Evolutionary conservation across 306 rosid genomes (phyloP).

Genomic region (Fragaria ananassa): DNA sequence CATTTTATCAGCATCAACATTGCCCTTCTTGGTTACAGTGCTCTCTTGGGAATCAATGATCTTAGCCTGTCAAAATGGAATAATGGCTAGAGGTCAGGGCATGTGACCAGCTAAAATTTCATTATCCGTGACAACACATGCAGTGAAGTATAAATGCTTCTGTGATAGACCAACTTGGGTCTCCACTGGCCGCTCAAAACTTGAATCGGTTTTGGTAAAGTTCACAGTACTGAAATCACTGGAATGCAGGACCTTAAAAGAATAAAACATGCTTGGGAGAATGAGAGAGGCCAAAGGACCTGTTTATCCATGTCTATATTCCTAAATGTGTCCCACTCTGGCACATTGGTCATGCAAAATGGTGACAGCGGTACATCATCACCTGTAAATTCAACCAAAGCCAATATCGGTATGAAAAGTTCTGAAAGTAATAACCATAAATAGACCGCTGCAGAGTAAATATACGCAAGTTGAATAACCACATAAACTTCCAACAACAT

Average conservation of each 20-base stretch:
- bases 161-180: not conserved
- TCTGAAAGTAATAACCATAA: slow-evolving; percentile 12
- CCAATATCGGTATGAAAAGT: slow-evolving; percentile 10
- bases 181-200: not conserved
- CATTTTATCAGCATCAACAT: slow-evolving; percentile 54
- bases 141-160: not conserved
- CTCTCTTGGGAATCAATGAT: slow-evolving; percentile 50
- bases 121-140: not conserved
- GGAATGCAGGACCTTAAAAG: not conserved
- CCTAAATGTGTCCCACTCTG: slow-evolving; percentile 89
- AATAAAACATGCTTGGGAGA: not conserved
- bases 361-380: slow-evolving; percentile 77
- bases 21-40: slow-evolving; percentile 52
- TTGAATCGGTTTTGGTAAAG: not conserved
- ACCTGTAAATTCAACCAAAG: slow-evolving; percentile 56
- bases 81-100: slow-evolving; percentile 17
- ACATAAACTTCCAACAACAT: not conserved
- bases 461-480: slow-evolving; percentile 12
- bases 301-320: slow-evolving; percentile 96
- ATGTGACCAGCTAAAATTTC: slow-evolving; percentile 2
- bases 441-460: slow-evolving; percentile 1
- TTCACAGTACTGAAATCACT: not conserved
- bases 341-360: slow-evolving; percentile 72
- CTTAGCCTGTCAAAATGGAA: slow-evolving; percentile 53
- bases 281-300: slow-evolving; percentile 42